phyloP scores from a whole-genome alignment of 2,329 filamentous ascomycete species.

The Calonectria fujianensis region DNA sequence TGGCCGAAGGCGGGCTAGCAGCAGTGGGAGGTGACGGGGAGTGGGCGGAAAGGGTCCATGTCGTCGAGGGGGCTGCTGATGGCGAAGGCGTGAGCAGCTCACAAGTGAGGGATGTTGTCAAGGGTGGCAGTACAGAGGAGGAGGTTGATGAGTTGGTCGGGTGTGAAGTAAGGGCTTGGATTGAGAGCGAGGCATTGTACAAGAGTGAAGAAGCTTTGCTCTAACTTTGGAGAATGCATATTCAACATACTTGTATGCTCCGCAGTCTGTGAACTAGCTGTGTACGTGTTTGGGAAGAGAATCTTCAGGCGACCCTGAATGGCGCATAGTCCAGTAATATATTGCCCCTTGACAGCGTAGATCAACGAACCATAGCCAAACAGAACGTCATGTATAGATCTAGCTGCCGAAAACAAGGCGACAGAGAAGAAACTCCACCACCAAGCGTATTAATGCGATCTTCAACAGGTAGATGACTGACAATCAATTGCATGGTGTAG shows the following conservation, averaged over 20 bases:
- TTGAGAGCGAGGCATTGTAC: slow-evolving; percentile 76
- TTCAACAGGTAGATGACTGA: not conserved
- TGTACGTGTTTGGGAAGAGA: not conserved
- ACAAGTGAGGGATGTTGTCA: slow-evolving; percentile 75
- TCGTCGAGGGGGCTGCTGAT: slow-evolving; percentile 70
- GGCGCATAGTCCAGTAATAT: not conserved
- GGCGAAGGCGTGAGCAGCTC: slow-evolving; percentile 75
- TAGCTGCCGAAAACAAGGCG: not conserved
- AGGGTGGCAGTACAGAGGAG: slow-evolving; percentile 64
- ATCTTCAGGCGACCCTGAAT: not conserved
- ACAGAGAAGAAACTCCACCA: not conserved
- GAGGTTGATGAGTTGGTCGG: slow-evolving; percentile 73
- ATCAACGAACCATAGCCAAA: not conserved
- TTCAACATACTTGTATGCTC: not conserved
- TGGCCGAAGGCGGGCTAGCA: slow-evolving; percentile 69
- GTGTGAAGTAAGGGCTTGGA: slow-evolving; percentile 73
- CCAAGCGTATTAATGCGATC: not conserved
- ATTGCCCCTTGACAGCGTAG: not conserved
- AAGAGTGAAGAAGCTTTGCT: slow-evolving; percentile 52
- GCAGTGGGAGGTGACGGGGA: slow-evolving; percentile 71
- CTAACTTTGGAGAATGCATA: not conserved
- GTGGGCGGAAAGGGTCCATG: slow-evolving; percentile 77
- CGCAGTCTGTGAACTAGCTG: not conserved
- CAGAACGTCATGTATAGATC: fast-evolving
- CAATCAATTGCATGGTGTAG: not conserved